Base-by-base conservation (phyloP, 2,329 filamentous ascomycete species). In the Geosmithia putterillii region DNA sequence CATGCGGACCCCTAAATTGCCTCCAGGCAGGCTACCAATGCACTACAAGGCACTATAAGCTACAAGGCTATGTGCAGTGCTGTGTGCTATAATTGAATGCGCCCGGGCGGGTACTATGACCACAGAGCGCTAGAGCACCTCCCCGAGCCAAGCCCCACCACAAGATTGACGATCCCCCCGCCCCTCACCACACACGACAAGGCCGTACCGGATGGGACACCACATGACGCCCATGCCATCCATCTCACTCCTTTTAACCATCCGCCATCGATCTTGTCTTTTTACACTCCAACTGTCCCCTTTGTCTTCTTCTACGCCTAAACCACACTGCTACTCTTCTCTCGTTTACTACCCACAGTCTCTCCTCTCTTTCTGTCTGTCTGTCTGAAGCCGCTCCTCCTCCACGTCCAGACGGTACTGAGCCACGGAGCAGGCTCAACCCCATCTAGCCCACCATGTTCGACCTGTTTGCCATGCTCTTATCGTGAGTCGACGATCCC, bases 401-500 rank as follows among this genome's bases (percentile, higher is more conserved):
- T 25, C 23, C 23, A 25, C n/a, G n/a, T n/a, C n/a, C n/a, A n/a
- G n/a, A n/a, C n/a, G n/a, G n/a, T n/a, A n/a, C n/a, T n/a, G n/a
- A n/a, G n/a, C n/a, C n/a, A n/a, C n/a, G n/a, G n/a, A n/a, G n/a
- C 15, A 4, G 28, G 28, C 28, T 32, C 7, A 9, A 39, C 37
- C 37, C 14, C 23, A 12, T 18, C 9, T n/a, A n/a, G n/a, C n/a
- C 14, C 23, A 21, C 44, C 63, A 86, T 89, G 83, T 87, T 89
- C 57, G 81, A 83, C 63, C 74, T 87, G 53, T 74, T 88, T 54
- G 78, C 84, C 54, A 83, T 86, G 64, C 69, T 87, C 54, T 68
- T 88, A 61, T 86, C 83, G 83, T 88, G 68, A 68, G 82, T 72
- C 51, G 7, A 32, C 34, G 7, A 36, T 7, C n/a, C n/a, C 35